These are phyloP conservation scores for Phaseolus coccineus DNA, from an alignment of 331 rosid species.

Conservation along the genomic window DNA sequence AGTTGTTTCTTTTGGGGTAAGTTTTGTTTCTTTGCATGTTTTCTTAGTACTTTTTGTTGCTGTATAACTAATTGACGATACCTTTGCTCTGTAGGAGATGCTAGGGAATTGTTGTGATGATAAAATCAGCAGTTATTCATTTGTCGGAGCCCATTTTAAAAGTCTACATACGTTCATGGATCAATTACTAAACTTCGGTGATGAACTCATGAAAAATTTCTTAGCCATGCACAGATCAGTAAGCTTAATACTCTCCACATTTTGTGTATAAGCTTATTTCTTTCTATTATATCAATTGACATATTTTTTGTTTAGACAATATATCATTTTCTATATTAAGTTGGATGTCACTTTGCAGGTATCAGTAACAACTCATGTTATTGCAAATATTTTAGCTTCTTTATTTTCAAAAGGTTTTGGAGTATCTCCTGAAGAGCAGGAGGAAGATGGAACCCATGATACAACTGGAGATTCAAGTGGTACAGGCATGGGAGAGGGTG, in stretches of 20 bases:
- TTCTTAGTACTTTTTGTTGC: conserved; percentile 4
- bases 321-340: neutral
- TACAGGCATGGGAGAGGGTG: conserved; percentile 96
- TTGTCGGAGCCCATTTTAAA: conserved; percentile 53
- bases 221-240: conserved; percentile 77
- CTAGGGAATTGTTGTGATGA: conserved; percentile 52
- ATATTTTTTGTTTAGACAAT: neutral
- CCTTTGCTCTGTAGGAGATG: conserved; percentile 60
- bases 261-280: neutral
- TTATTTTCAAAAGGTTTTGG: conserved; percentile 78
- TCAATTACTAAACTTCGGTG: conserved; percentile 62
- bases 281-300: neutral
- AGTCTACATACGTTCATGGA: conserved; percentile 57
- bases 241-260: conserved; percentile 44
- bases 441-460: conserved; percentile 54
- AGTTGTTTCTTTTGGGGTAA: conserved; percentile 64
- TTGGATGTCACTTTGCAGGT: conserved; percentile 61
- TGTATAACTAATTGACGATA: conserved; percentile 31
- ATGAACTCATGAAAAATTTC: conserved; percentile 69
- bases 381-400: conserved; percentile 71
- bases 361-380: conserved; percentile 63
- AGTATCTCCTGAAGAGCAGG: conserved; percentile 62
- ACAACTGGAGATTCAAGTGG: conserved; percentile 69
- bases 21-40: conserved; percentile 43
- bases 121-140: conserved; percentile 32